Percentiles rank a stretch among this genome's conserved stretches.
Conservation (phyloP, 75 land plant genomes). For the Pinus taeda region DNA sequence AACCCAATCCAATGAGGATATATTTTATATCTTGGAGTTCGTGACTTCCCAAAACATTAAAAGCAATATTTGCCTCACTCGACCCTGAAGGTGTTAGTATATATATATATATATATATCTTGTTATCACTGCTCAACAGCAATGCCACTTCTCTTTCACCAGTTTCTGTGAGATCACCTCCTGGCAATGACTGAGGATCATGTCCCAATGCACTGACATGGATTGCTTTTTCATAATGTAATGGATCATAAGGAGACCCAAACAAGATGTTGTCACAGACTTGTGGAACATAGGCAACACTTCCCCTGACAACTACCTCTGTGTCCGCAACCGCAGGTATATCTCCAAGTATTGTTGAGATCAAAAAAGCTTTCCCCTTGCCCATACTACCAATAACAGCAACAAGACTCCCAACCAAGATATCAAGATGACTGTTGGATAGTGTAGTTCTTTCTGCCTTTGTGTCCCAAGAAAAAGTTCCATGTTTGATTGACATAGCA, state of each 20-base stretch:
- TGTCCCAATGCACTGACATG: constrained; percentile 18
- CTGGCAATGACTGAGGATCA: constrained; percentile 29
- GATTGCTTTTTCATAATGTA: constrained; percentile 16
- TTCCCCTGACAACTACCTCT: constrained; percentile 60
- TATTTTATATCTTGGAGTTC: no score
- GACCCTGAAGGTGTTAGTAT: no score
- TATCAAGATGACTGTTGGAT: constrained; percentile 72
- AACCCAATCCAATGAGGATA: no score
- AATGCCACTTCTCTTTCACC: no score
- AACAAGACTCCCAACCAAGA: no score
- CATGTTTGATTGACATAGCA: constrained; percentile 83
- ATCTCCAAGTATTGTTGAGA: constrained; percentile 95
- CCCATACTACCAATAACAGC: no score
- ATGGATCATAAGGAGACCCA: constrained; percentile 22
- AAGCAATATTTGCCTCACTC: no score
- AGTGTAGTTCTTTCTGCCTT: constrained; percentile 83
- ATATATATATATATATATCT: no score
- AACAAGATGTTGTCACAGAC: constrained; percentile 43
- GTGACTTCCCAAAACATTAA: no score
- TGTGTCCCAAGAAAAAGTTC: constrained; percentile 82
- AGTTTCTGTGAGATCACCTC: constrained; percentile 41
- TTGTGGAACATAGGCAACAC: constrained; percentile 96
- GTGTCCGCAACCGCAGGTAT: constrained; percentile 53
- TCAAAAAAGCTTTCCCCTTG: constrained; percentile 15
- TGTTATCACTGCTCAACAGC: no score